Percentiles rank a stretch among this genome's conserved stretches.
Evolutionary conservation across 2,329 filamentous ascomycete genomes (phyloP).

Genomic region (Trichoderma sp.): DNA sequence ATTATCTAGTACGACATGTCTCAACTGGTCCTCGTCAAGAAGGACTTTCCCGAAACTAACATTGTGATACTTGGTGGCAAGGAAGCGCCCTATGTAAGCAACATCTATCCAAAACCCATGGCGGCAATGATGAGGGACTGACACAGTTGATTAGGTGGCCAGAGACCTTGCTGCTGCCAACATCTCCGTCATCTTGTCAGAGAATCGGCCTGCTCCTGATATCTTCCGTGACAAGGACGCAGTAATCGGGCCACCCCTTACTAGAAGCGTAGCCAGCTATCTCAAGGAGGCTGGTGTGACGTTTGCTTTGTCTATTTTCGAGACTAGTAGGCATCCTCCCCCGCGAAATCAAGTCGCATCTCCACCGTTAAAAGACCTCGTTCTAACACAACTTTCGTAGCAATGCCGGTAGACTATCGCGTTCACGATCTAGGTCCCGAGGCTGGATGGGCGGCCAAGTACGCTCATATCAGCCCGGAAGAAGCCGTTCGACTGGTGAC

Average conservation of each 20-base stretch:
- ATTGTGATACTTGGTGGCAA: constrained; percentile 39
- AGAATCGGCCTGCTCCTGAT: constrained; percentile 29
- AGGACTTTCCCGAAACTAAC: constrained; percentile 33
- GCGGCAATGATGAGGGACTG: background rate
- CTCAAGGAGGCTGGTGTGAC: constrained; percentile 40
- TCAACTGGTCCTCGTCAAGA: constrained; percentile 39
- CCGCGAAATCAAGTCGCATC: background rate
- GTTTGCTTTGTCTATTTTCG: constrained; percentile 29
- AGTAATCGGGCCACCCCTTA: constrained; percentile 42
- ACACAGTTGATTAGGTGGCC: constrained; percentile 3
- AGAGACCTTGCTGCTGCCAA: constrained; percentile 15
- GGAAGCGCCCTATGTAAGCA: constrained; percentile 37
- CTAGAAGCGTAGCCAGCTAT: constrained; percentile 36
- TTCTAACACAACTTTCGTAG: background rate
- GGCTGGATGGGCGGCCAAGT: constrained; percentile 41
- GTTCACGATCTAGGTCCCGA: constrained; percentile 40
- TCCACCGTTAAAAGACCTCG: background rate
- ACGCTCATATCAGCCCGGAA: constrained; percentile 34
- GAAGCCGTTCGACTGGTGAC: constrained; percentile 37
- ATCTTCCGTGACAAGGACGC: constrained; percentile 37
- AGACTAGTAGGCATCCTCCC: background rate
- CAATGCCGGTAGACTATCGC: constrained; percentile 34
- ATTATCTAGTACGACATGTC: constrained; percentile 37
- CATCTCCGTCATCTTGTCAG: constrained; percentile 44
- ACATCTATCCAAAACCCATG: constrained; percentile 10